Evolutionary conservation across 2,329 filamentous ascomycete genomes (phyloP), one percentile per base, ranked within the genome.

Genomic region (Ophiostoma tasmaniense): DNA sequence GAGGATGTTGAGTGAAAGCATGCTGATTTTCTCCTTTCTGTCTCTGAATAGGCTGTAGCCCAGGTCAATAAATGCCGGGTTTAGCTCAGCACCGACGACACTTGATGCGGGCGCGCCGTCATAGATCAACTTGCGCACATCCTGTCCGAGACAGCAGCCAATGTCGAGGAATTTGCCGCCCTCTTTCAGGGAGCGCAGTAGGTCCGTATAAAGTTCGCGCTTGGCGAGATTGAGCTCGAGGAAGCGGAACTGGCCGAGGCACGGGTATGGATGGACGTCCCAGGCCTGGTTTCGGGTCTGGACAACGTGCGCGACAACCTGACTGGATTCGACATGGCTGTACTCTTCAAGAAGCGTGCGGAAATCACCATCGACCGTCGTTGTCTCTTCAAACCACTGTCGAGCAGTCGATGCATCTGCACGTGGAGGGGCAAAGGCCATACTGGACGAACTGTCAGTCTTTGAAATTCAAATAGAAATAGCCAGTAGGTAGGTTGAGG

Each of bases 131-230:
- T 80, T 80, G 39, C 80, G 79, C 35, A 81, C 25, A 70, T 81
- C 80, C 69, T 82, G 80, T 28, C 79, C 79, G 25, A 81, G 75
- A 71, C 80, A 81, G 70, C 76, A 78, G 20, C 80, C 80, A 3
- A 81, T 71, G 70, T 82, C 80, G 14, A 82, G 76, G 67, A 81
- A 80, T 14, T 20, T 8, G 17, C 45, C 45, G 20, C n/a, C 45
- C 10, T 52, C 20, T 52, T 52, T 52, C 3, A 52, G n/a, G 1
- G 45, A 52, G 8, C 10, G 20, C 3, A 52, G 20, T 6, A 52
- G 45, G 8, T 52, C 10, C 22, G 20, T 3, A 4, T 52, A 52
- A n/a, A 52, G n/a, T 5, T 22, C 45, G 20, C 45, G 45, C 45
- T 52, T 52, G 20, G 45, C 45, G 20, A 52, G 45, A n/a, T 52